phyloP scores from a whole-genome alignment of 306 rosid genomes.

The Vicia faba region DNA sequence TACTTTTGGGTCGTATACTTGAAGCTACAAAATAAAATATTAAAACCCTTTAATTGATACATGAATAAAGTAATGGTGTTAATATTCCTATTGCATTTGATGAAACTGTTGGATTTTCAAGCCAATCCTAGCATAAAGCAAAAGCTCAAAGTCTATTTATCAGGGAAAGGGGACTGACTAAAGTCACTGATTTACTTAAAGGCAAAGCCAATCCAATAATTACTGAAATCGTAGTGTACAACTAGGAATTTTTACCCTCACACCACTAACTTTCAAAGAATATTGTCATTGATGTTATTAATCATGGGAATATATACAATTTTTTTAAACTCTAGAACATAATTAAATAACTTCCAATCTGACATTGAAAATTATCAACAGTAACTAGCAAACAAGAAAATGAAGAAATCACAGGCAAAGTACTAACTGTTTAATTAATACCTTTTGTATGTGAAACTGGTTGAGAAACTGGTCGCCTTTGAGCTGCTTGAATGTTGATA shows the following conservation, averaged over 20 bases:
- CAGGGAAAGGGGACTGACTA: conserved; percentile 1
- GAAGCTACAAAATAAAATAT: conserved; percentile 45
- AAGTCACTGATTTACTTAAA: not conserved
- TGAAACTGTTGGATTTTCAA: conserved; percentile 13
- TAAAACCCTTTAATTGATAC: conserved; percentile 25
- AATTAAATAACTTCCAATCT: conserved; percentile 27
- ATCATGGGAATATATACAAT: conserved; percentile 8
- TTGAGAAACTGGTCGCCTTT: conserved; percentile 81
- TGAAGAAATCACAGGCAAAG: conserved; percentile 16
- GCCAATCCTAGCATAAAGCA: conserved; percentile 29
- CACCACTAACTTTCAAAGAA: conserved; percentile 19
- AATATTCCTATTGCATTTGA: conserved; percentile 8
- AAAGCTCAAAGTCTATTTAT: conserved; percentile 32
- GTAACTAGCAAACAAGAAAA: conserved; percentile 28
- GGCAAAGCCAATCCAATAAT: conserved; percentile 15
- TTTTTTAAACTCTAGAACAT: conserved; percentile 1
- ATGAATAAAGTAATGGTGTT: conserved; percentile 1
- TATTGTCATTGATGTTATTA: conserved; percentile 26
- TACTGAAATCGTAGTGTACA: not conserved
- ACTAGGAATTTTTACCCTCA: conserved; percentile 30
- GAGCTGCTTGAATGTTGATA: conserved; percentile 92
- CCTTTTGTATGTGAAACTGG: conserved; percentile 70
- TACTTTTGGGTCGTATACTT: conserved; percentile 55
- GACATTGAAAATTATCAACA: conserved; percentile 8
- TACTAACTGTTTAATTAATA: conserved; percentile 36